A percentile compares a stretch with the other conserved stretches of the same genome.
Evolutionary conservation across 176 grass and related monocot species (phyloP).

Genomic region (Musa schizocarpa): DNA sequence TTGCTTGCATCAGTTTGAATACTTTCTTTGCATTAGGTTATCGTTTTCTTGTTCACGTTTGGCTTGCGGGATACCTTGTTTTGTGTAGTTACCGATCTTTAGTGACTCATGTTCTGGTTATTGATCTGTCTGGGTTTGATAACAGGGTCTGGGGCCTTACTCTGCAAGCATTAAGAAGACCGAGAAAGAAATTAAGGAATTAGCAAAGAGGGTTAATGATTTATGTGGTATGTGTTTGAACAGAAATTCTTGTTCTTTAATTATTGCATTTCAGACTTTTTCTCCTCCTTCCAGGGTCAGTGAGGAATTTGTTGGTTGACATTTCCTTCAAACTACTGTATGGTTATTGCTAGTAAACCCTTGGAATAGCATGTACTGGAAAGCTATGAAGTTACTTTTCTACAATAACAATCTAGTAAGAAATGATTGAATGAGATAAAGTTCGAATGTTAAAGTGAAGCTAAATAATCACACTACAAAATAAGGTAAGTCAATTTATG

Average conservation of each 20-base stretch:
- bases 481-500: neutral
- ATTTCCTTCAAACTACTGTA: no score
- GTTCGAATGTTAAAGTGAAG: neutral
- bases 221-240: slow-evolving; percentile 49
- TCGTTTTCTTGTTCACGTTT: neutral
- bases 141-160: slow-evolving; percentile 74
- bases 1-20: neutral
- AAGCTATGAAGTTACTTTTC: no score
- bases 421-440: neutral
- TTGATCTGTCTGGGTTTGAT: neutral
- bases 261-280: neutral
- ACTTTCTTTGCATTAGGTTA: neutral
- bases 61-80: neutral
- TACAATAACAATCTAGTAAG: neutral
- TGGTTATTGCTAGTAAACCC: no score
- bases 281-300: neutral
- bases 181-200: slow-evolving; percentile 88
- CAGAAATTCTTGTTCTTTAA: neutral
- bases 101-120: neutral
- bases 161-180: slow-evolving; percentile 76
- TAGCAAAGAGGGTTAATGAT: slow-evolving; percentile 78
- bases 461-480: neutral
- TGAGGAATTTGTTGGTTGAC: no score
- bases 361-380: no score
- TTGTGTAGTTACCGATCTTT: neutral